Base-by-base conservation (phyloP, 352 stramenopile genomes). In the Plasmopara viticola region DNA sequence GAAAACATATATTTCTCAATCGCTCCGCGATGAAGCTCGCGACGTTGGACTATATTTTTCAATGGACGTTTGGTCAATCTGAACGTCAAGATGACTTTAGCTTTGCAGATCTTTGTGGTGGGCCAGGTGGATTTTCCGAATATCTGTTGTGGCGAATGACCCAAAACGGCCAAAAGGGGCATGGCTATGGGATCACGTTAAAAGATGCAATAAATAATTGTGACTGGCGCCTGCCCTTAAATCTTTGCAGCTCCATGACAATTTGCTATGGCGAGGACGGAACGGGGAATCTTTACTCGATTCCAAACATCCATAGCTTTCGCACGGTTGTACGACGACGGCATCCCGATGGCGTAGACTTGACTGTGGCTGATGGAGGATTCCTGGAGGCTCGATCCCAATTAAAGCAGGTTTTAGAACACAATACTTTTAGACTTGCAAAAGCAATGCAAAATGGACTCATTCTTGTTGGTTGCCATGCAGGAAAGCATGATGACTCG, bases 1-100 rank as follows among this genome's bases (percentile, higher is more conserved):
- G 82, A 2, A 70, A 68, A 46, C 60, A 72, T 48, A 70, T 58
- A 6, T 93, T 93, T 34, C 54, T 93, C 48, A 90, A 90, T 43
- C 78, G 82, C 13, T 87, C 82, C 31, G 82, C 82, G 3, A 87
- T 93, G 75, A 93, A 93, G 48, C 62, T 93, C 41, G 82, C 74
- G 44, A 79, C 86, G 28, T 53, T 93, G 43, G 78, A 93, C 50
- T 61, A 79, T 43, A 48, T 87, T 9, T 87, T 89, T 34, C 15
- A 60, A 8, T 86, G 64, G 63, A 88, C 76, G 25, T 44, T 9
- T 8, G 9, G n/a, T 12, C 12, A 38, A 38, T 14, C 33, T 9
- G 33, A 14, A 14, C 13, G 33, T 45, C 9, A 13, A 5, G 6
- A 29, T 66, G 29, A 13, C 35, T 85, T 85, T n/a, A 67, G 63